phyloP scores from a whole-genome alignment of 1,139 yeast genomes.

The Pichia sp. region DNA sequence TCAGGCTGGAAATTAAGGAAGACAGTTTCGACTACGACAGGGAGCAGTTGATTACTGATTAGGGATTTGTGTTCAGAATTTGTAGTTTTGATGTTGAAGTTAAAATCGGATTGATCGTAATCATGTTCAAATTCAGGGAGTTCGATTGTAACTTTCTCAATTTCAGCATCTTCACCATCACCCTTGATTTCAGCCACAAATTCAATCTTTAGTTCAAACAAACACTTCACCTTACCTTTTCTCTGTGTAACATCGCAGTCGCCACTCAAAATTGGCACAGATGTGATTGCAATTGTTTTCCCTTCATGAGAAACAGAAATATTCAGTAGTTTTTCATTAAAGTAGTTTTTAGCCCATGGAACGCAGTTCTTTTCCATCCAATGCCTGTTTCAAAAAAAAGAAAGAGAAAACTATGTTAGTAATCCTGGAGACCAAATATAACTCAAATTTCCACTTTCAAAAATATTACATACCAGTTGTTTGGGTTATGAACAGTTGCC shows the following conservation, averaged over 20 bases:
- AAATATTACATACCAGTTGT: constrained; percentile 56
- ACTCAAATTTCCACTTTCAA: not conserved
- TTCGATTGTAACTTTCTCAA: constrained; percentile 36
- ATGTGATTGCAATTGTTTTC: constrained; percentile 32
- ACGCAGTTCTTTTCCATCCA: constrained; percentile 79
- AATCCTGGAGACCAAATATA: not conserved
- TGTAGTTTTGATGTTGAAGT: constrained; percentile 41
- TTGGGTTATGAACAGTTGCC: constrained; percentile 72
- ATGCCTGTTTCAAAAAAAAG: constrained; percentile 40
- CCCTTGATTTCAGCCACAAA: constrained; percentile 35
- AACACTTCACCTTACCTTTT: constrained; percentile 71
- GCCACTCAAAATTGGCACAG: constrained; percentile 47
- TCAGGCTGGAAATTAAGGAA: constrained; percentile 55
- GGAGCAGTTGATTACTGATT: constrained; percentile 43
- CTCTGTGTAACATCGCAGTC: constrained; percentile 79
- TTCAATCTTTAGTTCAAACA: constrained; percentile 54
- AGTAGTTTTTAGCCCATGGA: constrained; percentile 64
- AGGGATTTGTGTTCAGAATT: constrained; percentile 29
- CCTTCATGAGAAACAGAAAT: constrained; percentile 28
- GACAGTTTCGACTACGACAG: constrained; percentile 37
- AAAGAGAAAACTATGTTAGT: not conserved
- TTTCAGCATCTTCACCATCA: constrained; percentile 19
- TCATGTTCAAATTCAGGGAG: constrained; percentile 72
- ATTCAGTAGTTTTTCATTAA: constrained; percentile 38
- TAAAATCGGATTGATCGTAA: constrained; percentile 57